Evolutionary conservation across 2,329 filamentous ascomycete species (phyloP), one percentile per base, ranked within the genome.

Genomic region (Aspergillus transmontanensis): DNA sequence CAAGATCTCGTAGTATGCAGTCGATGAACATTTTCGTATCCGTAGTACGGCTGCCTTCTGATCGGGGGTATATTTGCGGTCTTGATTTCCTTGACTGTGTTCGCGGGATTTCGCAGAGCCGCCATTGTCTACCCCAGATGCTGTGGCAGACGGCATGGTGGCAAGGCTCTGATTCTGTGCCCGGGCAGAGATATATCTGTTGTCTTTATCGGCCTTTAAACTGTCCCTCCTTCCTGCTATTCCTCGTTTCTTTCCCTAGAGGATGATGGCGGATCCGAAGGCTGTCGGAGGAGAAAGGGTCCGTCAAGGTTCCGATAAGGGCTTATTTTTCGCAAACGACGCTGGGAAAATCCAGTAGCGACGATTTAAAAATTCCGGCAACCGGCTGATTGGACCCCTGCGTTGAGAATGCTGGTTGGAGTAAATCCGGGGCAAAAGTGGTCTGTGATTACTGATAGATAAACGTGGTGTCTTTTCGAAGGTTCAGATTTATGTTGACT

Each of bases 1-100:
- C 36, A 99, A 82, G 70, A 99, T 98, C 77, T 98, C 95, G 82
- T 99, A 99, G 80, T 96, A 99, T 21, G 92, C 92, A 4, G 93
- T 97, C 26, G 91, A 82, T 45, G 86, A 84, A 81, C 95, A 99
- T 82, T 86, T 87, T 69, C 92, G 89, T 76, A 99, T 95, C 68
- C 95, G 88, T 72, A 96, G 82, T 36, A 99, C 95, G 30, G 94
- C 94, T 2, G 91, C 89, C 78, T 96, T 95, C 76, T 99, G 95
- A 71, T 97, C 94, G 34, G 87, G 83, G 1, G 95, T 99, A 80
- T 89, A 97, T 75, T 91, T 83, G 62, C 80, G 77, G 23, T 83
- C 81, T 70, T 83, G 82, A 57, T 82, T 83, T 34, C 82, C 82
- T 66, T 83, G 81, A 46, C 81, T 83, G 66, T 83, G 81, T 23